phyloP scores from a whole-genome alignment of 495 filamentous ascomycete genomes.

The Aspergillus taichungensis region DNA sequence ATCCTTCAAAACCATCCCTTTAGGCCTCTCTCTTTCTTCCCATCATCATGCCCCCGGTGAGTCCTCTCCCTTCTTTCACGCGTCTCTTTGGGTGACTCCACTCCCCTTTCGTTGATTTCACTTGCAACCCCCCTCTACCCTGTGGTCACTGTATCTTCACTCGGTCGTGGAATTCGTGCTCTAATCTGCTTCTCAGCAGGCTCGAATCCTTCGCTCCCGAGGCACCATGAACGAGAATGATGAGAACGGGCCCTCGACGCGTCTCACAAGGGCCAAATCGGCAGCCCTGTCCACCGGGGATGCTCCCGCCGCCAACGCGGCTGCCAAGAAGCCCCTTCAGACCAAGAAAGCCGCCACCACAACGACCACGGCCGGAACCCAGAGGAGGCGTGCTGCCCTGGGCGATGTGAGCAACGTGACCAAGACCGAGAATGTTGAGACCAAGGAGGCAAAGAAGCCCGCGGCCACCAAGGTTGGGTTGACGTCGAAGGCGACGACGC shows the following conservation, averaged over 20 bases:
- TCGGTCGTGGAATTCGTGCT: too few relatives aligned
- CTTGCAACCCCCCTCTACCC: neutral
- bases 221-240: slow-evolving; percentile 84
- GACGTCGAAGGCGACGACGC: slow-evolving; percentile 67
- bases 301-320: slow-evolving; percentile 42
- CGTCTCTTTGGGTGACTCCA: neutral
- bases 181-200: slow-evolving; percentile 28
- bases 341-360: slow-evolving; percentile 62
- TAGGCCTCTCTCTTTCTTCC: slow-evolving; percentile 13
- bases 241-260: slow-evolving; percentile 71
- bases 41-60: slow-evolving; percentile 42
- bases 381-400: slow-evolving; percentile 65
- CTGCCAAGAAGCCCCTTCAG: slow-evolving; percentile 62
- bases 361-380: slow-evolving; percentile 34
- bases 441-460: slow-evolving; percentile 62
- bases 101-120: slow-evolving; percentile 7
- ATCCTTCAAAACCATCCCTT: slow-evolving; percentile 19
- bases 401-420: slow-evolving; percentile 93
- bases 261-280: slow-evolving; percentile 87
- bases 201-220: slow-evolving; percentile 51
- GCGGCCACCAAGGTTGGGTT: slow-evolving; percentile 48
- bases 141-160: neutral
- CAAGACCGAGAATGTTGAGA: slow-evolving; percentile 58
- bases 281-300: slow-evolving; percentile 53
- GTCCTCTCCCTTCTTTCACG: slow-evolving; percentile 11